Evolutionary conservation across 306 rosid genomes (phyloP).

Genomic region (Ammopiptanthus mongolicus): DNA sequence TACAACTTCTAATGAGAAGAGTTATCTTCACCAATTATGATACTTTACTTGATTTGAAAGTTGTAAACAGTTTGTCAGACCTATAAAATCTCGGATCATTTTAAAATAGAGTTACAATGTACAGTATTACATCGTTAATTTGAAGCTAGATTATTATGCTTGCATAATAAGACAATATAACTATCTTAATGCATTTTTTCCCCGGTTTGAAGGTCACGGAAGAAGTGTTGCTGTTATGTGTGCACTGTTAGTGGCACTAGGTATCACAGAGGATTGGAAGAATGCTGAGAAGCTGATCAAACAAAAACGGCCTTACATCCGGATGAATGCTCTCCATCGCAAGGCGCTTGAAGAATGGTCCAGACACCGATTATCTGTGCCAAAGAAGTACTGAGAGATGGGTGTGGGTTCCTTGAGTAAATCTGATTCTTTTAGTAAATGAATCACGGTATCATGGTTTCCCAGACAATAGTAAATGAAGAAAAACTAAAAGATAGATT

Average conservation of each 20-base stretch:
- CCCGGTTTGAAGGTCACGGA: constrained; percentile 65
- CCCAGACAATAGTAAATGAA: constrained; percentile 1
- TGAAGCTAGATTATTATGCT: background rate
- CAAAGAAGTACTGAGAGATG: constrained; percentile 32
- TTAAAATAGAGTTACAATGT: background rate
- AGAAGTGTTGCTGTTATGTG: constrained; percentile 95
- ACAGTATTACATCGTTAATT: background rate
- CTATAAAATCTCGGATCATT: background rate
- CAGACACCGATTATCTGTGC: constrained; percentile 45
- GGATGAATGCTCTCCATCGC: constrained; percentile 78
- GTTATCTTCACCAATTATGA: background rate
- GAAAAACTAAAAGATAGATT: background rate
- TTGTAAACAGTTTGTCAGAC: background rate
- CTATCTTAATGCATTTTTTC: background rate
- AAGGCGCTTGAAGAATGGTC: constrained; percentile 89
- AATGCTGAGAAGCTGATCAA: constrained; percentile 70
- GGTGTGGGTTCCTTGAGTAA: constrained; percentile 8
- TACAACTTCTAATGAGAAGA: background rate
- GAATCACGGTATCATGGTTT: background rate
- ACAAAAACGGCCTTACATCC: constrained; percentile 63
- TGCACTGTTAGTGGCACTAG: constrained; percentile 80
- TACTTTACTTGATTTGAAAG: background rate
- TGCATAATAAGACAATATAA: background rate
- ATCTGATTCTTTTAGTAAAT: constrained; percentile 20
- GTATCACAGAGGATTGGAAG: constrained; percentile 83